Evolutionary conservation across 495 filamentous ascomycete genomes (phyloP).

Genomic region (Coniosporium apollinis): DNA sequence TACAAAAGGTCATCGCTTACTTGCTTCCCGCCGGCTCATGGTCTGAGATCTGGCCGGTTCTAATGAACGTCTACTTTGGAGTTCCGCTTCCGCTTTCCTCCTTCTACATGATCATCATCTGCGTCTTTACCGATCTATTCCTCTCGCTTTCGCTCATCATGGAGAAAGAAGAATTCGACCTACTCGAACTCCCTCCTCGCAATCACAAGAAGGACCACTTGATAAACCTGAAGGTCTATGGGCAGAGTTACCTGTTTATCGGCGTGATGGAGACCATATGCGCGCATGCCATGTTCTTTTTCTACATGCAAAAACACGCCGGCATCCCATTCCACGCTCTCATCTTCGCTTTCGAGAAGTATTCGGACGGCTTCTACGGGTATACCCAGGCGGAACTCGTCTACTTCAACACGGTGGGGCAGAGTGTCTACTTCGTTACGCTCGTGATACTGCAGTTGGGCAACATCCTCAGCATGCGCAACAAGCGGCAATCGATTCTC

Average conservation of each 20-base stretch:
- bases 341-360: conserved; percentile 31
- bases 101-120: conserved; percentile 25
- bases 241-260: conserved; percentile 34
- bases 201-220: conserved; percentile 20
- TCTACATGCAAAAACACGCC: conserved; percentile 30
- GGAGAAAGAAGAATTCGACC: conserved; percentile 22
- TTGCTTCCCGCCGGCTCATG: conserved; percentile 20
- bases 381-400: conserved; percentile 27
- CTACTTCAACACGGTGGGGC: conserved; percentile 23
- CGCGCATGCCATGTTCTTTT: conserved; percentile 35
- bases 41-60: conserved; percentile 24
- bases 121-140: conserved; percentile 22
- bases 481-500: conserved; percentile 31
- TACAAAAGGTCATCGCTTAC: conserved; percentile 14
- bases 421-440: conserved; percentile 17
- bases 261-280: conserved; percentile 32
- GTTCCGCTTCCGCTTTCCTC: conserved; percentile 21
- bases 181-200: conserved; percentile 16
- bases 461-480: conserved; percentile 33
- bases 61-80: conserved; percentile 24
- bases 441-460: conserved; percentile 32
- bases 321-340: conserved; percentile 29
- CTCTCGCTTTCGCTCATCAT: conserved; percentile 19
- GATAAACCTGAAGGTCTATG: conserved; percentile 33
- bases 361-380: conserved; percentile 31